A percentile compares a stretch with the other conserved stretches of the same genome.
Conservation (phyloP, 2,329 filamentous ascomycete genomes). For the Tolypocladium sp. region DNA sequence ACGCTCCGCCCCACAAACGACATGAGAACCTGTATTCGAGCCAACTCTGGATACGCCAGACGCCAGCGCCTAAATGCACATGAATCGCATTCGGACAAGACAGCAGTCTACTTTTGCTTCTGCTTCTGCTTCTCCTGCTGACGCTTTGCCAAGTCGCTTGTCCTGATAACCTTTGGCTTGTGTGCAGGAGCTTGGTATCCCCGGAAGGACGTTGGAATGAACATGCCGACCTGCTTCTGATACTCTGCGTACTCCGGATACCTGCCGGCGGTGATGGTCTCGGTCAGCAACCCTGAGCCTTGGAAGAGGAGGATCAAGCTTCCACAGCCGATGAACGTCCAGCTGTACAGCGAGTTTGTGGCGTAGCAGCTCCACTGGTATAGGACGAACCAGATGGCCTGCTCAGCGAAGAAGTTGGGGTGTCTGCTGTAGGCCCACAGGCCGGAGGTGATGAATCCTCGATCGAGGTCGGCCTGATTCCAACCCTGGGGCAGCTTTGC, state of each 20-base stretch:
- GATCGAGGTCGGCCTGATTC: conserved; percentile 68
- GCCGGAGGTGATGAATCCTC: conserved; percentile 78
- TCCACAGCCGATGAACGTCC: conserved; percentile 63
- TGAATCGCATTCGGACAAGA: too few relatives aligned
- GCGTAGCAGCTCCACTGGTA: conserved; percentile 83
- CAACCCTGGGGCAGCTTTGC: conserved; percentile 60
- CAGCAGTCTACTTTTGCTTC: conserved; percentile 12
- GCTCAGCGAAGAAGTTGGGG: conserved; percentile 91
- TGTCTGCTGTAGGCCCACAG: conserved; percentile 85
- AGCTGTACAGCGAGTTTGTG: conserved; percentile 64
- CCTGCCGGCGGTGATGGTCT: conserved; percentile 69
- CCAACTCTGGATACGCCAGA: not conserved
- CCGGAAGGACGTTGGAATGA: conserved; percentile 54
- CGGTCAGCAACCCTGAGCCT: conserved; percentile 80
- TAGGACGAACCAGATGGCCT: conserved; percentile 77
- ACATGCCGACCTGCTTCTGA: conserved; percentile 72
- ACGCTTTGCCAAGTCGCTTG: conserved; percentile 39
- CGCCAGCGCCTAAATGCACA: not conserved
- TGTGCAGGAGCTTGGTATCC: conserved; percentile 31
- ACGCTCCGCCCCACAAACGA: not conserved
- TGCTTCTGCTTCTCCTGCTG: conserved; percentile 30
- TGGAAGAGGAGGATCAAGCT: conserved; percentile 77
- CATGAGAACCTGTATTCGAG: too few relatives aligned
- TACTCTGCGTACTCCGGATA: conserved; percentile 86
- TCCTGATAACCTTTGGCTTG: conserved; percentile 37